These are phyloP conservation scores for Wakefieldia striispora DNA, from an alignment of 768 basidiomycete species.

Conservation along the genomic window DNA sequence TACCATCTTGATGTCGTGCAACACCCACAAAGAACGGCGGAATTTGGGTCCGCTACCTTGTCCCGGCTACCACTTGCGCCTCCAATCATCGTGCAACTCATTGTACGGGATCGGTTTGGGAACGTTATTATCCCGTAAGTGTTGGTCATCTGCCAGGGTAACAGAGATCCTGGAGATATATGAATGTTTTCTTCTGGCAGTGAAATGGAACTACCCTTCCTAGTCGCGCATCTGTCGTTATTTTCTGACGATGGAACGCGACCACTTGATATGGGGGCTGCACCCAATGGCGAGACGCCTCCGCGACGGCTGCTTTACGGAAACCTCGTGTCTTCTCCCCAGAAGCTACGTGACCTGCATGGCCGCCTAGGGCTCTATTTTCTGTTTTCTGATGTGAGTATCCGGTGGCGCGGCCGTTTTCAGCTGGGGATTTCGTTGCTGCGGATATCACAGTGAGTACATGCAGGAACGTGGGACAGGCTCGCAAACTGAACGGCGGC, in stretches of 20 bases:
- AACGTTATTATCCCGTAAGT: conserved; percentile 79
- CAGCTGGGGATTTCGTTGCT: conserved; percentile 72
- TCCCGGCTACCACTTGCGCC: conserved; percentile 84
- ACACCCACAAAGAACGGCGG: conserved; percentile 78
- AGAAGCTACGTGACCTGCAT: conserved; percentile 76
- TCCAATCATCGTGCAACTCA: conserved; percentile 77
- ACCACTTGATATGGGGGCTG: conserved; percentile 62
- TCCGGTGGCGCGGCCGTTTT: conserved; percentile 75
- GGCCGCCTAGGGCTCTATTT: conserved; percentile 85
- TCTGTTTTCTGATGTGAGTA: conserved; percentile 87
- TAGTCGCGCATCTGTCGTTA: conserved; percentile 80
- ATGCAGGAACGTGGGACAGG: conserved; percentile 11
- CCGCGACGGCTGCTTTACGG: conserved; percentile 74
- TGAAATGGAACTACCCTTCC: conserved; percentile 82
- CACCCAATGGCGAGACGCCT: conserved; percentile 41
- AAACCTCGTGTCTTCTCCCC: conserved; percentile 78
- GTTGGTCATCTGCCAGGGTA: conserved; percentile 17
- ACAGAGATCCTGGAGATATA: conserved; percentile 19
- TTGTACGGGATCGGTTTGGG: conserved; percentile 68
- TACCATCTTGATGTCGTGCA: conserved; percentile 87
- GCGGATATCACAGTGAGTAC: conserved; percentile 69
- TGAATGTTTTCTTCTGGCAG: conserved; percentile 40
- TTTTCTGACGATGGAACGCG: conserved; percentile 65
- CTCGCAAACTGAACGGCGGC: conserved; percentile 13
- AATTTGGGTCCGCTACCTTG: conserved; percentile 70